These are phyloP conservation scores for Ustilago lituana DNA, from an alignment of 1,284 basidiomycete species.

Conservation along the genomic window DNA sequence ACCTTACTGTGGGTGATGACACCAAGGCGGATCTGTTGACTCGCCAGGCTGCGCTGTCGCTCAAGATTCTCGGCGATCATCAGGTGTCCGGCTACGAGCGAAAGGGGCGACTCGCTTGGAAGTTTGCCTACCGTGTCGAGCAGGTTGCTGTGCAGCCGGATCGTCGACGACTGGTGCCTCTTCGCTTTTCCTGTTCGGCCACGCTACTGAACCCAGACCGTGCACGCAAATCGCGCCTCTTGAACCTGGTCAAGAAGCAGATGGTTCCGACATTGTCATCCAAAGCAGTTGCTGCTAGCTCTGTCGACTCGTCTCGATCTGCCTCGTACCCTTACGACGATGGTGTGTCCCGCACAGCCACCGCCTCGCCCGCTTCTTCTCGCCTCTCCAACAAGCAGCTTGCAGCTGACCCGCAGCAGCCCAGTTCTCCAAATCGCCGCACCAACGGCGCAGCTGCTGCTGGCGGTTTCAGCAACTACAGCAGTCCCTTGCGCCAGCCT, in stretches of 20 bases:
- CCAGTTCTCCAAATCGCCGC: constrained; percentile 12
- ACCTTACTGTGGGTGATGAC: constrained; percentile 55
- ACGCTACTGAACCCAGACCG: constrained; percentile 53
- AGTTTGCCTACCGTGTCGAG: constrained; percentile 51
- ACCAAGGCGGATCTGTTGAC: constrained; percentile 55
- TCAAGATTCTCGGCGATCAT: constrained; percentile 37
- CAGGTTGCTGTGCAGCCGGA: constrained; percentile 5
- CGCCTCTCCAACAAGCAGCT: constrained; percentile 13
- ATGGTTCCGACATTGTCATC: constrained; percentile 48
- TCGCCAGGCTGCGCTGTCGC: constrained; percentile 51
- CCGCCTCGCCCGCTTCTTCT: constrained; percentile 29
- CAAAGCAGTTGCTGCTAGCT: constrained; percentile 15
- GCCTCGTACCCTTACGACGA: constrained; percentile 2
- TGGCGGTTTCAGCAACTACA: constrained; percentile 6
- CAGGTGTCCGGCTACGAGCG: constrained; percentile 56
- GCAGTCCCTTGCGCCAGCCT: constrained; percentile 23
- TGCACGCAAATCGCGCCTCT: constrained; percentile 50
- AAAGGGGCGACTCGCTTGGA: constrained; percentile 55
- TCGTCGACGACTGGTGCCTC: constrained; percentile 24
- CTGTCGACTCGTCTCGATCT: constrained; percentile 11
- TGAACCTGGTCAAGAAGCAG: constrained; percentile 57
- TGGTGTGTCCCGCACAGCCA: background rate
- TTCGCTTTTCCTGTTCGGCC: constrained; percentile 55
- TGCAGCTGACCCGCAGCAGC: background rate
- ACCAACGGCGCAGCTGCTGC: background rate